Base-by-base conservation (phyloP, 306 rosid species). In the Potentilla sterilis region DNA sequence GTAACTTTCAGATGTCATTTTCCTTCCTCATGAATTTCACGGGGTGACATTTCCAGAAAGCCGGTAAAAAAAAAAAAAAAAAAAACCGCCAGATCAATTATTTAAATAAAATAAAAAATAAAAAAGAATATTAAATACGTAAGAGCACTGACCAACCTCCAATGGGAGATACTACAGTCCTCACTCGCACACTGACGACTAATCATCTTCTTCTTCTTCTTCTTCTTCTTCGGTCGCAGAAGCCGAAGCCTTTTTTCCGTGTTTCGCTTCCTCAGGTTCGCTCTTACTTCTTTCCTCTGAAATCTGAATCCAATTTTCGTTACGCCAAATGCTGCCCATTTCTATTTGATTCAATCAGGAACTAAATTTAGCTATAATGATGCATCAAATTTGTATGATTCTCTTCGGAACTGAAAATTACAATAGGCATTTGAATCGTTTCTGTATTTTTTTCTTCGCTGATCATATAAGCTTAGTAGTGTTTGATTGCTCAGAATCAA, bases 81-180 rank as follows among this genome's bases (percentile, higher is more conserved):
- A n/a, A n/a, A n/a, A n/a, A n/a, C n/a, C n/a, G n/a, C n/a, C n/a
- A n/a, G n/a, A n/a, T n/a, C n/a, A n/a, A n/a, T n/a, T n/a, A n/a
- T n/a, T n/a, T n/a, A n/a, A n/a, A n/a, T n/a, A n/a, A n/a, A n/a
- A 3, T 43, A 43, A 43, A 43, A 28, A 28, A 43, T 3, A 9
- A 2, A 68, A 46, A 13, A 0, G 4, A 43, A 44, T 44, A 44
- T 22, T 13, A 44, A 44, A 69, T 69, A 22, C 22, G n/a, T 18
- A 28, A 28, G 11, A 69, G 28, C 0, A 7, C 32, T n/a, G 34
- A 2, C 62, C 55, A 54, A n/a, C 14, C 37, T 58, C 38, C 41
- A 11, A 41, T 79, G 63, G 74, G 44, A 64, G 78, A 70, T 28
- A 28, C 28, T 28, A 28, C 37, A 65, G 64, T 58, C 7, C n/a